Base-by-base conservation (phyloP, 345 rosid species). In the Cardiospermum halicacabum region DNA sequence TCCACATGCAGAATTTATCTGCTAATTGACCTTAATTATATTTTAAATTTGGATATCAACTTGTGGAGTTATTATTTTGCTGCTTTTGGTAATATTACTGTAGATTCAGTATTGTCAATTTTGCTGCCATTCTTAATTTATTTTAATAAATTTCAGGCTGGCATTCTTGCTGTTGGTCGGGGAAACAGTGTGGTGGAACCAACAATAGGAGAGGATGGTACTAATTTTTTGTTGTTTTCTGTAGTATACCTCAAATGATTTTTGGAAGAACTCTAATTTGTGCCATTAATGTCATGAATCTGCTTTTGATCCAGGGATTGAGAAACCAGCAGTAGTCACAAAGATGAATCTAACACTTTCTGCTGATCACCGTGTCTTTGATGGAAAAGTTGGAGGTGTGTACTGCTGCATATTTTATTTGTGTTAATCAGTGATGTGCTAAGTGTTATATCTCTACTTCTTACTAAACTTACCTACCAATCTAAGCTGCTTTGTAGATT, bases 121-220 rank as follows among this genome's bases (percentile, higher is more conserved):
- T 54, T 47, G 49, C 3, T 42, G n/a, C 26, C n/a, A 11, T 21
- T 6, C 16, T 18, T 48, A 9, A 53, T 42, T 13, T 56, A 3
- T 49, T 18, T 32, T 53, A 19, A 13, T 4, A 37, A 7, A 36
- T 71, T 77, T 69, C 86, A 94, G 97, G 82, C 95, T 59, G 96
- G 95, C 69, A 94, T 94, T 75, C 97, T 94, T 69, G 96, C 97
- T 55, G 79, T 94, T 55, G 97, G 97, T 62, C 82, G 97, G 74
- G 97, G 99, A 74, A 94, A 88, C 70, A 82, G 80, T 78, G 88
- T 88, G 43, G 95, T 94, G 51, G 92, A 90, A 77, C 81, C 92
- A 49, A 70, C 80, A 12, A 69, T 72, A 27, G 89, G 92, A 74
- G 68, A 70, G 42, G 97, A 90, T 22, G 99, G 92, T 94, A 60